Conservation (phyloP, 2,329 filamentous ascomycete species). For the Aspergillus hortae region DNA sequence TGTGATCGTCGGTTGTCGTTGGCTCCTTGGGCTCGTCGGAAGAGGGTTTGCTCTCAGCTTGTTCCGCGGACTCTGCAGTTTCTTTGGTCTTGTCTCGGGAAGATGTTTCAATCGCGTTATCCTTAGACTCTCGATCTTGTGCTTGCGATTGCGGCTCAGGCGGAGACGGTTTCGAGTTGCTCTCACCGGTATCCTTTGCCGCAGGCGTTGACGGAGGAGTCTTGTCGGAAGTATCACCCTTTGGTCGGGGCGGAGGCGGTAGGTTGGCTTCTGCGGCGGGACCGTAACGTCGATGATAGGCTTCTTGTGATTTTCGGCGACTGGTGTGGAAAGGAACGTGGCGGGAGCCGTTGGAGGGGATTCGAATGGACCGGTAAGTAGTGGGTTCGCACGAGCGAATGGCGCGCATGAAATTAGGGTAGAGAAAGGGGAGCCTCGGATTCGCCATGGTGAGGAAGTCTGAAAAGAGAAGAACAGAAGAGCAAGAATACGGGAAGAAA, state of each 20-base stretch:
- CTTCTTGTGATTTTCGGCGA: slow-evolving; percentile 32
- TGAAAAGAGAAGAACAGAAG: slow-evolving; percentile 7
- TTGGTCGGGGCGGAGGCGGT: slow-evolving; percentile 35
- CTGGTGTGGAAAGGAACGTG: slow-evolving; percentile 36
- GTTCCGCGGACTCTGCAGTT: slow-evolving; percentile 6
- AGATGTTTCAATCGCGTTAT: slow-evolving; percentile 9
- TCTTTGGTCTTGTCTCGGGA: slow-evolving; percentile 14
- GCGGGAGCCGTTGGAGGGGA: slow-evolving; percentile 24
- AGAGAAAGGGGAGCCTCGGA: slow-evolving; percentile 63
- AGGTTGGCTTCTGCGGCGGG: slow-evolving; percentile 42
- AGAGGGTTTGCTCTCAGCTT: slow-evolving; percentile 8
- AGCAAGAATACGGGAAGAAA: slow-evolving; percentile 4
- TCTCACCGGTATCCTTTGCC: slow-evolving; percentile 9
- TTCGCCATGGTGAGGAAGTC: slow-evolving; percentile 52
- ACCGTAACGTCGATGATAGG: slow-evolving; percentile 45
- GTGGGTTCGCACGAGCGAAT: slow-evolving; percentile 48
- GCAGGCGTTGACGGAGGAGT: slow-evolving; percentile 9
- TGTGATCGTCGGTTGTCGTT: slow-evolving; percentile 10
- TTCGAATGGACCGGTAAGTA: slow-evolving; percentile 42
- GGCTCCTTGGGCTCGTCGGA: slow-evolving; percentile 20
- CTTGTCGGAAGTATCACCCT: slow-evolving; percentile 19
- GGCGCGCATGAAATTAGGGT: slow-evolving; percentile 63
- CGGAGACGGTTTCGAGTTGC: slow-evolving; percentile 6
- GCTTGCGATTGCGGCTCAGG: slow-evolving; percentile 13
- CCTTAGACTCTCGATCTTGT: slow-evolving; percentile 7